Evolutionary conservation across 2,329 filamentous ascomycete species (phyloP).

Genomic region (Aspergillus floridensis): DNA sequence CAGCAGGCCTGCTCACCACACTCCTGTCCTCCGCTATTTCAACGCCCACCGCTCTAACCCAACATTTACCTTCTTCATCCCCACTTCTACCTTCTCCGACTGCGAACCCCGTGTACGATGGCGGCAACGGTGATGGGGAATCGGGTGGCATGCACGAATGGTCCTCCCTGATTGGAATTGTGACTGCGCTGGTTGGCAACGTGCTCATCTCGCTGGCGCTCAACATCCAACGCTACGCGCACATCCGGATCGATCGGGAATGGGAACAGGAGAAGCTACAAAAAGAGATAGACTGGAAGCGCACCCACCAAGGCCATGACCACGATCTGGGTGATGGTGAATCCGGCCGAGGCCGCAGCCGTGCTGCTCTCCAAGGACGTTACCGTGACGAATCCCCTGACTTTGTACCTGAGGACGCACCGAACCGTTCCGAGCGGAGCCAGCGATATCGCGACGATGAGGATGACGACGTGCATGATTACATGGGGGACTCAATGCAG

Average conservation of each 20-base stretch:
- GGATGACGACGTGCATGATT: conserved; percentile 45
- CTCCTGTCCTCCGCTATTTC: conserved; percentile 25
- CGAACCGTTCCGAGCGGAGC: conserved; percentile 14
- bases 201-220: conserved; percentile 91
- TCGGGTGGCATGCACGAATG: conserved; percentile 49
- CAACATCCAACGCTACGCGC: conserved; percentile 94
- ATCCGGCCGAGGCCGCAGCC: conserved; percentile 9
- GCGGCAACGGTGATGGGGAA: conserved; percentile 20
- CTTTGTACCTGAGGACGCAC: conserved; percentile 29
- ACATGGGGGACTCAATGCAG: conserved; percentile 32
- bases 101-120: conserved; percentile 16
- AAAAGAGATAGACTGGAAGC: conserved; percentile 55
- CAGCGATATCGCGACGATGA: conserved; percentile 35
- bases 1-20: conserved; percentile 29
- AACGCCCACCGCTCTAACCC: conserved; percentile 19
- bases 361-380: conserved; percentile 8
- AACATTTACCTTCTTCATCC: conserved; percentile 18
- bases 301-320: conserved; percentile 26
- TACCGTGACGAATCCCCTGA: conserved; percentile 22
- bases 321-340: conserved; percentile 12
- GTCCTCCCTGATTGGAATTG: conserved; percentile 92
- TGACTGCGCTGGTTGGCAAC: conserved; percentile 90
- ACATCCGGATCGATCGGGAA: conserved; percentile 76
- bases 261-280: conserved; percentile 58
- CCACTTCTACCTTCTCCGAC: conserved; percentile 12